Base-by-base conservation (phyloP, 192 early-diverging fungal genomes). In the Obelidium mucronatum region DNA sequence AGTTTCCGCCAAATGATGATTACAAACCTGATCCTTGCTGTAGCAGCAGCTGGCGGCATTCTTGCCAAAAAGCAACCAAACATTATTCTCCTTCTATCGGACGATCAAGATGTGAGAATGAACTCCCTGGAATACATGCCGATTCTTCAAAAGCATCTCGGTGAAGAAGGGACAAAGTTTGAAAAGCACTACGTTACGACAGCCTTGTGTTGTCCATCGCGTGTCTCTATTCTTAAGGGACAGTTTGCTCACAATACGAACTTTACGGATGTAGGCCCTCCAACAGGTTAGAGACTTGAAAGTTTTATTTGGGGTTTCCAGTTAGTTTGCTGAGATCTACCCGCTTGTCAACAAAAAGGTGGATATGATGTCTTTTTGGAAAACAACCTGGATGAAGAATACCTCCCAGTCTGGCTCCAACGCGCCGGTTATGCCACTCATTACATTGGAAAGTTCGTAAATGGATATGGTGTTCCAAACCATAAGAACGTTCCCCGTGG, bases 361-460 rank as follows among this genome's bases (percentile, higher is more conserved):
- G 72, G 72, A 26, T 88, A 88, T 65, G 69, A 77, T 42, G 54
- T 77, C 40, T 88, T 83, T 65, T 73, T 81, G 56, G 40, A 28
- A 6, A 59, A 82, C 5, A 55, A 69, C n/a, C 54, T 88, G 0
- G 79, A 85, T 31, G 78, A 86, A 24, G 77, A 82, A 54, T 84
- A 83, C 61, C 72, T 90, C 34, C 87, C 88, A 2, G 48, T 79
- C 2, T 90, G 87, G 87, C 59, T 90, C 60, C 83, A 88, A 63
- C 40, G 78, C 15, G 83, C 77, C 19, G 90, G 90, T 15, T 92
- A 92, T 64, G 77, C 77, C 36, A 92, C 88, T 48, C 81, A 90
- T 72, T 91, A 88, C 65, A 88, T 89, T 59, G 91, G 91, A 17
- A 92, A 92, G 63, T 82, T 92, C 37, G 84, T 91, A 73, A 90